Conservation (phyloP, 2,329 filamentous ascomycete genomes). For the Nothopassalora personata region DNA sequence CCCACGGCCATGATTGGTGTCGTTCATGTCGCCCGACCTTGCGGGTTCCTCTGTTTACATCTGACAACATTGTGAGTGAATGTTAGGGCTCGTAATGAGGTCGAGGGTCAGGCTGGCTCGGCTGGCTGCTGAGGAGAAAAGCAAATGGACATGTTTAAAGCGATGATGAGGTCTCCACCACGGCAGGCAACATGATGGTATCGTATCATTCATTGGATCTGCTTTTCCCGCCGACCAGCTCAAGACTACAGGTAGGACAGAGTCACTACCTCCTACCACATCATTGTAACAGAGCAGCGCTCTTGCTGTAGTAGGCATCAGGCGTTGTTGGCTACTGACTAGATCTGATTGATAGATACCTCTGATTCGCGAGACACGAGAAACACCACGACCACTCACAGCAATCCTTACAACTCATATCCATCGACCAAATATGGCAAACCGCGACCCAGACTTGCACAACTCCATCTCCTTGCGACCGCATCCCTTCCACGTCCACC, state of each 20-base stretch:
- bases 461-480: conserved; percentile 46
- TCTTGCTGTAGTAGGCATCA: neutral
- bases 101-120: neutral
- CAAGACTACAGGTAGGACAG: neutral
- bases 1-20: no score
- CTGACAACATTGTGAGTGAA: neutral
- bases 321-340: neutral
- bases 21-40: no score
- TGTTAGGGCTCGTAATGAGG: neutral
- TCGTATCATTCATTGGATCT: neutral
- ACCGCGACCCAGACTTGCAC: conserved; percentile 42
- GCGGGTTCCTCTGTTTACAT: conserved; percentile 1
- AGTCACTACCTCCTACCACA: neutral
- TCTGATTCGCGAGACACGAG: neutral
- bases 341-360: neutral
- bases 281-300: neutral
- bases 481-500: conserved; percentile 38
- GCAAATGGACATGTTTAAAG: no score
- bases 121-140: neutral
- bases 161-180: neutral
- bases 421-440: conserved; percentile 16
- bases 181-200: neutral
- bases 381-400: neutral
- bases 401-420: neutral
- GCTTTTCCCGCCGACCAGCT: neutral